Evolutionary conservation across 2,329 filamentous ascomycete genomes (phyloP).

Genomic region (Diaporthe nobilis): DNA sequence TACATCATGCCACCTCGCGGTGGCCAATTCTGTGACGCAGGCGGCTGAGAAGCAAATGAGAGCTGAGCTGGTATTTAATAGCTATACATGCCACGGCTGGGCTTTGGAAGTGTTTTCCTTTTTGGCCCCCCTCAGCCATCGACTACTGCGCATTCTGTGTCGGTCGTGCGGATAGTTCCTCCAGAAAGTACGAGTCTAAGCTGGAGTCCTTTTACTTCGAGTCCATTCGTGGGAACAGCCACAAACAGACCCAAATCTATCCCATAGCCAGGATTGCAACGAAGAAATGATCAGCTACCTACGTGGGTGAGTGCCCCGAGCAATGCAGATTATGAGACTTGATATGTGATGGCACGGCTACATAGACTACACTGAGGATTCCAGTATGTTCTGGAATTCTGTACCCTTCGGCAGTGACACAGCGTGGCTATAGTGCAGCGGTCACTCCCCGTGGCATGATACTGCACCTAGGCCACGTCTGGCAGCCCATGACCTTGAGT

Average conservation of each 20-base stretch:
- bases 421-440: too few relatives aligned
- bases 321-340: neutral
- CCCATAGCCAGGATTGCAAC: neutral
- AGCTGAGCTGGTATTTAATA: neutral
- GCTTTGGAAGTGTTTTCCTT: neutral
- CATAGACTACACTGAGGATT: too few relatives aligned
- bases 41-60: constrained; percentile 3
- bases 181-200: neutral
- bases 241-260: neutral
- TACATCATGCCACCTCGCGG: neutral
- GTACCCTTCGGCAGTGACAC: too few relatives aligned
- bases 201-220: neutral
- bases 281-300: neutral
- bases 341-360: neutral
- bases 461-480: neutral
- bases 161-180: neutral
- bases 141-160: neutral
- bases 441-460: too few relatives aligned
- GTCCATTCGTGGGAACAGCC: too few relatives aligned
- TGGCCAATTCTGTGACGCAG: neutral
- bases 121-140: too few relatives aligned
- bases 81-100: neutral
- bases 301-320: neutral
- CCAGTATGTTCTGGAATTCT: too few relatives aligned
- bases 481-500: neutral